Percentiles rank a stretch among this genome's conserved stretches.
Evolutionary conservation across 2,329 filamentous ascomycete species (phyloP).

Genomic region (Pseudogymnoascus verrucosus): DNA sequence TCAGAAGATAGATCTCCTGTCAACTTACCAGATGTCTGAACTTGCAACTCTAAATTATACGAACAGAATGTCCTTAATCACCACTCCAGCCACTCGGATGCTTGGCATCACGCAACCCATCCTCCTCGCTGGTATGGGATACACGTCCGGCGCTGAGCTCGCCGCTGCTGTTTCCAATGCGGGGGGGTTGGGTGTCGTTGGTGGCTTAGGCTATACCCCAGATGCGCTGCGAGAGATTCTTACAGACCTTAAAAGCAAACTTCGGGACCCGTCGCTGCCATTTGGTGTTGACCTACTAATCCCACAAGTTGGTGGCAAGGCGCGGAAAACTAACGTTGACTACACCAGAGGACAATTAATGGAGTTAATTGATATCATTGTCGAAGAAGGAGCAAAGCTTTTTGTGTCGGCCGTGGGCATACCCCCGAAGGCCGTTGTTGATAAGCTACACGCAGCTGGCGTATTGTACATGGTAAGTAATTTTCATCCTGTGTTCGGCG

Average conservation of each 20-base stretch:
- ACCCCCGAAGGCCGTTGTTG: conserved; percentile 79
- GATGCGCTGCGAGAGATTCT: conserved; percentile 96
- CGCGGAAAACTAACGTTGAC: conserved; percentile 87
- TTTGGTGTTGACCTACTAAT: conserved; percentile 93
- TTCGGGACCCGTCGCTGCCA: conserved; percentile 82
- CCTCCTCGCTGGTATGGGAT: conserved; percentile 97
- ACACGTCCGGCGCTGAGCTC: conserved; percentile 90
- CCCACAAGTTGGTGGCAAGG: conserved; percentile 88
- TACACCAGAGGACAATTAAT: conserved; percentile 98
- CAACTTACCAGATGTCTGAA: neutral
- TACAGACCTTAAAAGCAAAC: conserved; percentile 78
- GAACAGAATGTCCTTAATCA: conserved; percentile 64
- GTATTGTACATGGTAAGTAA: conserved; percentile 82
- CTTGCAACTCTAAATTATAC: neutral
- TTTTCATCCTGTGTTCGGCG: neutral
- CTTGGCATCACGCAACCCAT: conserved; percentile 97
- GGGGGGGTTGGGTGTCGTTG: conserved; percentile 91
- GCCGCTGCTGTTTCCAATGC: conserved; percentile 96
- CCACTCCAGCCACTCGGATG: conserved; percentile 87
- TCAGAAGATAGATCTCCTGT: neutral
- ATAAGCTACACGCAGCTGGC: conserved; percentile 78
- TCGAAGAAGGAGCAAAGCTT: conserved; percentile 81
- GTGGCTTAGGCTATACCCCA: conserved; percentile 90
- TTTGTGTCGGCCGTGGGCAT: conserved; percentile 97
- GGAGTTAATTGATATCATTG: conserved; percentile 84